Conservation (phyloP, 768 basidiomycete species). For the Boletus edulis region DNA sequence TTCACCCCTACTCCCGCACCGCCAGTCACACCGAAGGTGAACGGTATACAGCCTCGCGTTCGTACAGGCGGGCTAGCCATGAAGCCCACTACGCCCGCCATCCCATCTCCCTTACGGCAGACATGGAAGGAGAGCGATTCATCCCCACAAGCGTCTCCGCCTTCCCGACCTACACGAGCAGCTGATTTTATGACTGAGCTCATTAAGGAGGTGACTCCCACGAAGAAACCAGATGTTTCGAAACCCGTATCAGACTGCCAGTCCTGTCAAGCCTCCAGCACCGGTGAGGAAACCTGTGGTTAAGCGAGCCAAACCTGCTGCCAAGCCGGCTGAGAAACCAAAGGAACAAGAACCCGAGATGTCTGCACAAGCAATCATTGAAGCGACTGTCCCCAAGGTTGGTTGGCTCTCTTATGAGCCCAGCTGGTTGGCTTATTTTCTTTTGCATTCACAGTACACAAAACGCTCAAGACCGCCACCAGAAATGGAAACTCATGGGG, state of each 20-base stretch:
- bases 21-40: constrained; percentile 27
- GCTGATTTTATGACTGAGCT: constrained; percentile 68
- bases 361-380: constrained; percentile 68
- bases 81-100: constrained; percentile 59
- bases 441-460: constrained; percentile 51
- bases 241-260: constrained; percentile 81
- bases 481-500: constrained; percentile 37
- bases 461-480: constrained; percentile 75
- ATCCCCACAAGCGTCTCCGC: constrained; percentile 33
- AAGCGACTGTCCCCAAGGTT: constrained; percentile 75
- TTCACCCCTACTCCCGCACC: constrained; percentile 24
- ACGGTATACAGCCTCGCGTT: constrained; percentile 33
- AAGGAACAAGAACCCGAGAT: constrained; percentile 29
- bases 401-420: constrained; percentile 16
- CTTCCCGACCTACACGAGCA: constrained; percentile 53
- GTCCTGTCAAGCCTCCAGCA: constrained; percentile 54
- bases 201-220: constrained; percentile 67
- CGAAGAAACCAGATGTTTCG: constrained; percentile 61
- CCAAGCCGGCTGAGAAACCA: constrained; percentile 36
- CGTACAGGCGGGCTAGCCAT: constrained; percentile 37
- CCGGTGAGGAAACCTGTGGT: constrained; percentile 39
- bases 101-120: constrained; percentile 75
- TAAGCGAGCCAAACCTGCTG: constrained; percentile 36
- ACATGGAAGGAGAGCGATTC: constrained; percentile 57
- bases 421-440: constrained; percentile 7